These are phyloP conservation scores for Botrytis fragariae DNA, from an alignment of 2,329 filamentous ascomycete genomes.

Conservation along the genomic window DNA sequence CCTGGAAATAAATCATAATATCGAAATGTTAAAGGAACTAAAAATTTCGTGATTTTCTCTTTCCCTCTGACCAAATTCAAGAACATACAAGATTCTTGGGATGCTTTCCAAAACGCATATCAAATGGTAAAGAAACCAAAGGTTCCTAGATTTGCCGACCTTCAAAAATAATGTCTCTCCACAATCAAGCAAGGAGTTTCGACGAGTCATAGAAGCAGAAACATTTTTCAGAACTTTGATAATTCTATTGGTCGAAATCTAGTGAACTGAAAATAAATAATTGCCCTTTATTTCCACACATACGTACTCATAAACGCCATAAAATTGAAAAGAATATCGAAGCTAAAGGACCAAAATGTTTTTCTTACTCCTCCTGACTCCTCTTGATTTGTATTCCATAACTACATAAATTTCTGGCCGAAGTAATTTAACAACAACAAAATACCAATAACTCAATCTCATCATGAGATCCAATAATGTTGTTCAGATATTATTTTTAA, in stretches of 20 bases:
- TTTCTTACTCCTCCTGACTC: background rate
- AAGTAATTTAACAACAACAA: background rate
- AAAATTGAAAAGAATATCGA: background rate
- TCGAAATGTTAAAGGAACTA: too few relatives aligned
- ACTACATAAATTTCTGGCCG: background rate
- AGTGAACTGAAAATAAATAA: background rate
- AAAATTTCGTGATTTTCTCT: too few relatives aligned
- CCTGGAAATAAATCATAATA: too few relatives aligned
- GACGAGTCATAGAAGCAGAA: background rate
- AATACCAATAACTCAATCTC: background rate
- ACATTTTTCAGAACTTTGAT: background rate
- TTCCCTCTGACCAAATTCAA: background rate
- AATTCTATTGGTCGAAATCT: background rate
- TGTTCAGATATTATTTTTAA: conserved; percentile 1
- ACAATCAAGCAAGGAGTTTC: conserved; percentile 6
- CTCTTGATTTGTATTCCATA: background rate
- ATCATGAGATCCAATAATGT: conserved; percentile 13
- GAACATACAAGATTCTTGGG: background rate
- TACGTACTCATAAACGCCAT: background rate
- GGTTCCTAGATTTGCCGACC: background rate
- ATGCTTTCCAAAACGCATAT: background rate
- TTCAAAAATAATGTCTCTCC: background rate
- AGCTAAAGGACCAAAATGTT: background rate
- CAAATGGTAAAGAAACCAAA: background rate
- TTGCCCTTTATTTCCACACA: conserved; percentile 9